Conservation (phyloP, 2,329 filamentous ascomycete species). For the Ophiostoma perfectum region DNA sequence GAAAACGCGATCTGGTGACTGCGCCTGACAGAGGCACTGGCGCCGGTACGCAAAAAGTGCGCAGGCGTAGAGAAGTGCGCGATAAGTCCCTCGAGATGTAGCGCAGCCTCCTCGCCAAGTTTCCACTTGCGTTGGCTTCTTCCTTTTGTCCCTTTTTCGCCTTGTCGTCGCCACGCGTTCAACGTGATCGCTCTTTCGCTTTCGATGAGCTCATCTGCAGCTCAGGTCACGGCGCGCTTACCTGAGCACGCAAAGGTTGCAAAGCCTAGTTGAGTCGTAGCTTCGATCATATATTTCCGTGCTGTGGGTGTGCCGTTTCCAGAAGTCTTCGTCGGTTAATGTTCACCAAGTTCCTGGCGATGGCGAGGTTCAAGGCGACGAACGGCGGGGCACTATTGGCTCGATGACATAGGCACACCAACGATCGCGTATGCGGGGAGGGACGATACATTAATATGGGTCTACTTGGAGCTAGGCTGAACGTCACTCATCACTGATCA, state of each 20-base stretch:
- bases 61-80: neutral
- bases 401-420: neutral
- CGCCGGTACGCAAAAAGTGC: neutral
- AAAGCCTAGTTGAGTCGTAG: no score
- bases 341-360: neutral
- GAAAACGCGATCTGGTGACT: neutral
- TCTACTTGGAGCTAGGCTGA: neutral
- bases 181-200: neutral
- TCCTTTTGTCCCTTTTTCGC: neutral
- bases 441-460: neutral
- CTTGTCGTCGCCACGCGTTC: slow-evolving; percentile 1
- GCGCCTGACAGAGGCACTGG: no score
- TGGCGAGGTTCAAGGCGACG: neutral
- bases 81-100: neutral
- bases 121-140: neutral
- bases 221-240: neutral
- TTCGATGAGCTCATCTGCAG: slow-evolving; percentile 2
- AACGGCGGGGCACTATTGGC: neutral
- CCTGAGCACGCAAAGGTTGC: neutral
- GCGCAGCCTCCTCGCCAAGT: neutral
- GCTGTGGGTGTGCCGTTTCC: neutral
- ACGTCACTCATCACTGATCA: no score
- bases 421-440: neutral
- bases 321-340: neutral
- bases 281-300: neutral